phyloP scores from a whole-genome alignment of 176 grass and related monocot species.

The Avena sativa region DNA sequence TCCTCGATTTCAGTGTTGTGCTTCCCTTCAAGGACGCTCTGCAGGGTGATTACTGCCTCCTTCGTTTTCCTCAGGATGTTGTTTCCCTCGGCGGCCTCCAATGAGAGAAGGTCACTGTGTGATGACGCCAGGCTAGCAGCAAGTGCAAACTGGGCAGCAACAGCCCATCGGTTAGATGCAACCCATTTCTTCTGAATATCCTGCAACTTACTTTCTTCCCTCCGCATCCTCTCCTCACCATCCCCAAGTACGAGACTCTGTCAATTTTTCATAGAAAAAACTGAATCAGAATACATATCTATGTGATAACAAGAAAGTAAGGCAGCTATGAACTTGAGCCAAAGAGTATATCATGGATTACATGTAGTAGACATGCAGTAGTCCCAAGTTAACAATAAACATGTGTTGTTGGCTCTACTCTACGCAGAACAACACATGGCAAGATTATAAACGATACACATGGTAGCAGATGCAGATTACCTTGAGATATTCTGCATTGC shows the following conservation, averaged over 20 bases:
- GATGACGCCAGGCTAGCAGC: slow-evolving; percentile 79
- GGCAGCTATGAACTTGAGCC: background rate
- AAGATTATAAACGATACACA: slow-evolving; percentile 9
- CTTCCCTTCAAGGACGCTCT: slow-evolving; percentile 88
- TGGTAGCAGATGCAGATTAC: slow-evolving; percentile 42
- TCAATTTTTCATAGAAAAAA: slow-evolving; percentile 44
- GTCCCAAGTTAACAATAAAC: background rate
- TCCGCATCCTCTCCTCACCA: slow-evolving; percentile 66
- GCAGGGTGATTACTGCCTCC: slow-evolving; percentile 92
- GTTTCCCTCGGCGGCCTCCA: slow-evolving; percentile 68
- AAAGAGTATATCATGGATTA: slow-evolving; percentile 2
- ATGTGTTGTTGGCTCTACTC: background rate
- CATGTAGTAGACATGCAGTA: background rate
- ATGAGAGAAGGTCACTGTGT: slow-evolving; percentile 75
- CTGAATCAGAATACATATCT: slow-evolving; percentile 41
- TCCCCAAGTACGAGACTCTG: slow-evolving; percentile 76
- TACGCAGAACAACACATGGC: background rate
- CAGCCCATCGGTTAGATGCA: slow-evolving; percentile 90
- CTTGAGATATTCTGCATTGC: slow-evolving; percentile 95
- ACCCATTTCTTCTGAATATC: slow-evolving; percentile 85
- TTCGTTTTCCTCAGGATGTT: slow-evolving; percentile 89
- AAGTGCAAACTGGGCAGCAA: slow-evolving; percentile 81
- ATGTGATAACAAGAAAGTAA: slow-evolving; percentile 7
- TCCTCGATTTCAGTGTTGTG: slow-evolving; percentile 85
- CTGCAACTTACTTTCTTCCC: slow-evolving; percentile 70